Evolutionary conservation across 371 early-diverging fungal genomes (phyloP).

Genomic region (Rhizopus sp.): DNA sequence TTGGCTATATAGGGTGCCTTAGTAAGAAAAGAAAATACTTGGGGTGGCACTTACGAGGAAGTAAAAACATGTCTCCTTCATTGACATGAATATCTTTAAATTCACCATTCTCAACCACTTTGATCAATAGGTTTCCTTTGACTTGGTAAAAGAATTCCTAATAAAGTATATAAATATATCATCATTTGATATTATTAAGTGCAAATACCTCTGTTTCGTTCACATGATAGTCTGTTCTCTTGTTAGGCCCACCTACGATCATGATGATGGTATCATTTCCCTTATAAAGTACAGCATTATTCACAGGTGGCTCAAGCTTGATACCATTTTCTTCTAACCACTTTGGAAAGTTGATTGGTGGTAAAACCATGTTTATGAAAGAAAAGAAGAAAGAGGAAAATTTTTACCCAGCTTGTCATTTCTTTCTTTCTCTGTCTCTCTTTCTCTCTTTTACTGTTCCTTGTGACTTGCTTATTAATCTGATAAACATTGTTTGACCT

Average conservation of each 20-base stretch:
- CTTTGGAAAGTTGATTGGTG: constrained; percentile 85
- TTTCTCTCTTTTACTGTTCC: background rate
- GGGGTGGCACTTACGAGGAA: constrained; percentile 70
- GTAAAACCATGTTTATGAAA: constrained; percentile 45
- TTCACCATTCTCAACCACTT: constrained; percentile 78
- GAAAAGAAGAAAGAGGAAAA: constrained; percentile 11
- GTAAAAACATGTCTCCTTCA: constrained; percentile 94
- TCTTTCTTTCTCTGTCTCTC: background rate
- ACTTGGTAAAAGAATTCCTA: constrained; percentile 97
- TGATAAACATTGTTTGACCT: no score
- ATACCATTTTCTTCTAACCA: constrained; percentile 87
- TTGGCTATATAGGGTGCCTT: constrained; percentile 52
- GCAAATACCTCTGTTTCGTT: constrained; percentile 89
- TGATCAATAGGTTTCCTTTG: constrained; percentile 89
- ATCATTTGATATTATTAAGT: background rate
- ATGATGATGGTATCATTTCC: constrained; percentile 86
- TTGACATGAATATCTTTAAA: constrained; percentile 81
- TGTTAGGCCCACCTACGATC: constrained; percentile 86
- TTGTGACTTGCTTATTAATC: background rate
- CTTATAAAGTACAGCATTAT: constrained; percentile 86
- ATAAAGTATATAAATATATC: background rate
- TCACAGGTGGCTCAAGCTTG: constrained; percentile 91
- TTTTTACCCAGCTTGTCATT: background rate
- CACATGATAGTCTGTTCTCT: constrained; percentile 94
- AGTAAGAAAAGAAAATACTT: constrained; percentile 5